These are phyloP conservation scores for Solanum commersonii DNA, from an alignment of 257 asterid genomes.

Conservation along the genomic window DNA sequence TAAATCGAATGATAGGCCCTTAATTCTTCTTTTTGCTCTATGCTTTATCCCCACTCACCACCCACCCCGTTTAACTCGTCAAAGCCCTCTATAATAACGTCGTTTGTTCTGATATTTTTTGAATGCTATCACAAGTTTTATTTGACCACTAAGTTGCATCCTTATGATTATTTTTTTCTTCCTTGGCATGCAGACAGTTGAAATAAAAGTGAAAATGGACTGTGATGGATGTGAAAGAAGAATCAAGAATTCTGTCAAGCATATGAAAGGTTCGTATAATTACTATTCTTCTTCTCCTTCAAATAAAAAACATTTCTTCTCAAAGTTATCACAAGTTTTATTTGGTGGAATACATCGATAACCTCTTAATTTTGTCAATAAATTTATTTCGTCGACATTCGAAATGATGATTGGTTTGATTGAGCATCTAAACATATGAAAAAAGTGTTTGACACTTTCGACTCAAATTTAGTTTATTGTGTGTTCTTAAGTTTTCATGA, in stretches of 20 bases:
- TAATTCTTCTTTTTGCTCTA: not conserved
- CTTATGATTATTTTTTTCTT: not conserved
- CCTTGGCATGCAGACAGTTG: slow-evolving; percentile 51
- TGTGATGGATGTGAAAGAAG: slow-evolving; percentile 94
- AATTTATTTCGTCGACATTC: not conserved
- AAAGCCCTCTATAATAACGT: not conserved
- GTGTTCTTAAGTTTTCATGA: not conserved
- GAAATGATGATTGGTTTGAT: not conserved
- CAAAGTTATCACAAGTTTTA: not conserved
- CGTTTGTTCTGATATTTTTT: accelerated
- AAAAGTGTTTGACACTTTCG: not conserved
- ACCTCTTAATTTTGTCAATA: not conserved
- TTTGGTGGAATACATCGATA: not conserved
- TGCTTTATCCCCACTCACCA: not conserved
- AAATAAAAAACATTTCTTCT: not conserved
- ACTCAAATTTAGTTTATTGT: not conserved
- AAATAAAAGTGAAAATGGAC: slow-evolving; percentile 82
- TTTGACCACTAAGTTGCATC: not conserved
- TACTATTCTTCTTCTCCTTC: not conserved
- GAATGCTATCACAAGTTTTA: not conserved
- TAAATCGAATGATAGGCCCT: not conserved
- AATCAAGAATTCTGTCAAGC: slow-evolving; percentile 58
- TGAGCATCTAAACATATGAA: not conserved
- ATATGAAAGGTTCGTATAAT: slow-evolving; percentile 45
- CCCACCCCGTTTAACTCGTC: not conserved